Evolutionary conservation across 805 yeast genomes (phyloP).

Genomic region (Nakazawaea sp.): DNA sequence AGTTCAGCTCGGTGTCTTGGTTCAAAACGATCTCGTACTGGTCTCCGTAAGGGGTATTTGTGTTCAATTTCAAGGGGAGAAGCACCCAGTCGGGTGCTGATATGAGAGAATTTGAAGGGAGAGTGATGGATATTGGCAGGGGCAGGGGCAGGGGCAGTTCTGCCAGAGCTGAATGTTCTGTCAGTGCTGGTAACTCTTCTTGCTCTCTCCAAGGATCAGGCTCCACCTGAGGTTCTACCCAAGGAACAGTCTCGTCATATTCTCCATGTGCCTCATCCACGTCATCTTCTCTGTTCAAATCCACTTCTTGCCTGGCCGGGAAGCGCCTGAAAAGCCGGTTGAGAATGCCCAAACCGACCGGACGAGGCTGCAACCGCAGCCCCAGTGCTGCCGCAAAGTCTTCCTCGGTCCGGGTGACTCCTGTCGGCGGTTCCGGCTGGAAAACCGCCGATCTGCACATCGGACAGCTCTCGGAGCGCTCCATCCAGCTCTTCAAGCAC

Average conservation of each 20-base stretch:
- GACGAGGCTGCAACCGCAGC: not conserved
- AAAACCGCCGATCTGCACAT: constrained; percentile 75
- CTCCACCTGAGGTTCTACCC: not conserved
- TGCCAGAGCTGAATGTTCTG: too few relatives aligned
- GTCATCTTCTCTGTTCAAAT: too few relatives aligned
- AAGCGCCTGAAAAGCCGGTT: too few relatives aligned
- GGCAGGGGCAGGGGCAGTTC: too few relatives aligned
- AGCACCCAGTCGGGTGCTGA: constrained; percentile 25
- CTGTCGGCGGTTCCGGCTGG: constrained; percentile 14
- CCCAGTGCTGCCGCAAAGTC: not conserved
- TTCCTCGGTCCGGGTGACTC: not conserved
- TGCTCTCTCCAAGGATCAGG: not conserved
- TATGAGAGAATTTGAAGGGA: constrained; percentile 18
- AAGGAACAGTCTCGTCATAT: not conserved
- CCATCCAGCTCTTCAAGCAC: constrained; percentile 89
- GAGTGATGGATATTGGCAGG: constrained; percentile 5
- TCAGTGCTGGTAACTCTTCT: constrained; percentile 5
- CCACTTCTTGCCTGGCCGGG: too few relatives aligned
- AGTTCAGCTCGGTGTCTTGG: too few relatives aligned
- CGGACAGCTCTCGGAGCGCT: constrained; percentile 89
- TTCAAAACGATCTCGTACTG: too few relatives aligned
- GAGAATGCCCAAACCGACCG: too few relatives aligned
- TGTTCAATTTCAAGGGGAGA: constrained; percentile 17
- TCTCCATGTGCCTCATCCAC: not conserved
- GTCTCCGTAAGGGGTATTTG: too few relatives aligned